phyloP scores from a whole-genome alignment of 106 monocot species.

The Dendrobium chrysotoxum region DNA sequence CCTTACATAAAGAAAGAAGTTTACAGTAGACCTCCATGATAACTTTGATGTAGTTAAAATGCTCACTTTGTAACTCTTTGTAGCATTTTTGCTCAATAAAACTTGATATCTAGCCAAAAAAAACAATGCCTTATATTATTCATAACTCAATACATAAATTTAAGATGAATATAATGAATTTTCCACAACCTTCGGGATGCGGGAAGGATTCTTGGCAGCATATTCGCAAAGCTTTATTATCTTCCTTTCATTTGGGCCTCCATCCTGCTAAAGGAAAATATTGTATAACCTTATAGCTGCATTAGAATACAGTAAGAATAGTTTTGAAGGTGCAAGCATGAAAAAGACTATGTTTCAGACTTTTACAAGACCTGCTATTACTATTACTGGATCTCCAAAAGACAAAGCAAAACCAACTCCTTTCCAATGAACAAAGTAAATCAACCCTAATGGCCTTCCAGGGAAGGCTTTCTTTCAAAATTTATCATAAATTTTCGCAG shows the following conservation, averaged over 20 bases:
- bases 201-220: conserved; percentile 83
- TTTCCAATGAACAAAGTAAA: background rate
- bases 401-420: too few species aligned
- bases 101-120: conserved; percentile 3
- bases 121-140: background rate
- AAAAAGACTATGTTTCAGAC: background rate
- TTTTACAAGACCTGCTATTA: too few species aligned
- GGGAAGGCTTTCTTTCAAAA: background rate
- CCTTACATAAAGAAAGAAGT: conserved; percentile 5
- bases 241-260: conserved; percentile 78
- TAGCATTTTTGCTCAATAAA: conserved; percentile 6
- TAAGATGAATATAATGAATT: background rate
- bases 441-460: background rate
- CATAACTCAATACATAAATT: background rate
- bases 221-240: conserved; percentile 93
- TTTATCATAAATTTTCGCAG: background rate
- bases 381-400: too few species aligned
- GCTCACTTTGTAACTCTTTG: conserved; percentile 7
- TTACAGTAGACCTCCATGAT: conserved; percentile 11
- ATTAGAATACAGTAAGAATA: background rate
- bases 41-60: conserved; percentile 5
- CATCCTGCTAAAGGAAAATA: conserved; percentile 42
- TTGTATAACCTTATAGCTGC: background rate
- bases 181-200: conserved; percentile 71
- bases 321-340: background rate